Conservation (phyloP, 176 grass and related monocot species). For the Zea mays region Zm-B73-REFERENCE-NAM-5.0 NC_050100.1:168139001-168139500, state of each 20-base stretch:
- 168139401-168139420: background rate
- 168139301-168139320: slow-evolving; percentile 5
- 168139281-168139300: background rate
- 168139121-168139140: background rate
- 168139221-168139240: too few species aligned
- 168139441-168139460: too few species aligned
- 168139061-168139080: background rate
- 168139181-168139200: too few species aligned
- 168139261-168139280: slow-evolving; percentile 10
- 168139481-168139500: slow-evolving; percentile 34
- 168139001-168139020: too few species aligned
- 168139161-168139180: slow-evolving; percentile 36
- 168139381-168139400: background rate
- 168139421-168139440: too few species aligned
- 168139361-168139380: background rate
- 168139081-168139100: background rate
- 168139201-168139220: background rate
- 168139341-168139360: slow-evolving; percentile 31
- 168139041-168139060: background rate
- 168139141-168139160: slow-evolving; percentile 10
- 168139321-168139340: background rate
- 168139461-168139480: background rate
- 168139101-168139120: background rate
- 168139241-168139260: too few species aligned
- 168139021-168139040: background rate